A percentile compares a stretch with the other conserved stretches of the same genome.
Conservation (phyloP, 169 alveolate genomes). For the Toxoplasma gondii region DNA sequence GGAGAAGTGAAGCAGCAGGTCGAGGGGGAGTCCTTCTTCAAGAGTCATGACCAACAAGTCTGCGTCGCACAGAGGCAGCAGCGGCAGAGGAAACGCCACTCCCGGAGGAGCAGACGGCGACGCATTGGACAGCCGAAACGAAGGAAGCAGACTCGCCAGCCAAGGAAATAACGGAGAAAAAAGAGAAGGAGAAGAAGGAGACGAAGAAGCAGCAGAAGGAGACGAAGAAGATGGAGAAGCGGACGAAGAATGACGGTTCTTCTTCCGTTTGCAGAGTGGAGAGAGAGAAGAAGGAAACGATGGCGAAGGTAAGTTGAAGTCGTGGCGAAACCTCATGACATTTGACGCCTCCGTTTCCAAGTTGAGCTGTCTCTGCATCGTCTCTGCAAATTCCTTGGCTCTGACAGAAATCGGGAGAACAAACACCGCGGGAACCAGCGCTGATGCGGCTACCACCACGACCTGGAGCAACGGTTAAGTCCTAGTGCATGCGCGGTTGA, state of each 20-base stretch:
- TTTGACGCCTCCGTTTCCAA: conserved; percentile 1
- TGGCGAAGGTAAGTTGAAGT: neutral
- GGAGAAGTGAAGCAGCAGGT: neutral
- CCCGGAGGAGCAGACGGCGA: neutral
- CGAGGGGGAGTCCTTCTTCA: conserved; percentile 29
- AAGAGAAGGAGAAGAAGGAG: neutral
- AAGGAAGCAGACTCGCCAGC: neutral
- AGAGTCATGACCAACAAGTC: neutral
- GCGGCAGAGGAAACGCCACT: neutral
- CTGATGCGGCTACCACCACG: too few species aligned
- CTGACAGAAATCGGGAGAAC: neutral
- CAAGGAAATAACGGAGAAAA: neutral
- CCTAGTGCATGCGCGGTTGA: too few species aligned
- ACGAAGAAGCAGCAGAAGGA: neutral
- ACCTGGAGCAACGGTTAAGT: too few species aligned
- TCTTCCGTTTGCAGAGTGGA: too few species aligned
- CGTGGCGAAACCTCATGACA: neutral
- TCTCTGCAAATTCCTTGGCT: neutral
- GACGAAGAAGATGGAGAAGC: neutral
- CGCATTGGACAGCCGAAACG: neutral
- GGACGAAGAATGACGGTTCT: neutral
- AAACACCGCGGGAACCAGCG: too few species aligned
- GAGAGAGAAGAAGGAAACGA: neutral
- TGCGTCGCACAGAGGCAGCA: neutral
- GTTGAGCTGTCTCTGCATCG: neutral